phyloP scores from a whole-genome alignment of 1,284 basidiomycete genomes.

The Austropuccinia psidii region DNA sequence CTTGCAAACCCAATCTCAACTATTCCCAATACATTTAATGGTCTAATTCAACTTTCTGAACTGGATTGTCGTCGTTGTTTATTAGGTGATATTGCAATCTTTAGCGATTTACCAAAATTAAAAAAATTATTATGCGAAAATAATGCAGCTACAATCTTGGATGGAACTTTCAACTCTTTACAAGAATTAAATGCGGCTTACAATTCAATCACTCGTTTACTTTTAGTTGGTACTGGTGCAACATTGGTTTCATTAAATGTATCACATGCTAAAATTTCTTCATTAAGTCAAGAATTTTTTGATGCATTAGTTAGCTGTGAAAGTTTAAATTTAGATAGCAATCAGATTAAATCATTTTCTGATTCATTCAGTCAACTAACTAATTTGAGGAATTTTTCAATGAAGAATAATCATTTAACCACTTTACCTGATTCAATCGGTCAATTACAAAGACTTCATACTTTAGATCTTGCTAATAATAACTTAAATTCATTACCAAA shows the following conservation, averaged over 20 bases:
- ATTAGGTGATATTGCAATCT: conserved; percentile 64
- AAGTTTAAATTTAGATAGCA: conserved; percentile 69
- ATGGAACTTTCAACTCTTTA: conserved; percentile 45
- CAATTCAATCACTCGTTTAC: conserved; percentile 60
- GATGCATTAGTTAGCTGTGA: conserved; percentile 66
- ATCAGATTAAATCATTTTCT: conserved; percentile 77
- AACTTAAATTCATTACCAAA: conserved; percentile 69
- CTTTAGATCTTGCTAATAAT: conserved; percentile 84
- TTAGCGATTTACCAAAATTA: conserved; percentile 64
- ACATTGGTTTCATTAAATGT: conserved; percentile 75
- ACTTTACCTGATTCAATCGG: conserved; percentile 72
- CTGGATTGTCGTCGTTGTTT: conserved; percentile 78
- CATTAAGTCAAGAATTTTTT: conserved; percentile 65
- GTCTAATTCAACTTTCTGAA: conserved; percentile 59
- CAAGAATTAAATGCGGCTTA: conserved; percentile 64
- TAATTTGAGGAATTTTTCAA: conserved; percentile 66
- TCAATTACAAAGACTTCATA: conserved; percentile 64
- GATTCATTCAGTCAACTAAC: conserved; percentile 67
- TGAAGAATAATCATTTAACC: conserved; percentile 81
- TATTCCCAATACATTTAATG: conserved; percentile 63
- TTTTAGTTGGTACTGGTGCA: conserved; percentile 45
- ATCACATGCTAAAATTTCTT: conserved; percentile 81
- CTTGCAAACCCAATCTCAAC: conserved; percentile 76
- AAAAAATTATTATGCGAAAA: conserved; percentile 66
- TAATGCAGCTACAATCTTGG: conserved; percentile 70